Conservation (phyloP, 2,329 filamentous ascomycete species). For the Calonectria montana region DNA sequence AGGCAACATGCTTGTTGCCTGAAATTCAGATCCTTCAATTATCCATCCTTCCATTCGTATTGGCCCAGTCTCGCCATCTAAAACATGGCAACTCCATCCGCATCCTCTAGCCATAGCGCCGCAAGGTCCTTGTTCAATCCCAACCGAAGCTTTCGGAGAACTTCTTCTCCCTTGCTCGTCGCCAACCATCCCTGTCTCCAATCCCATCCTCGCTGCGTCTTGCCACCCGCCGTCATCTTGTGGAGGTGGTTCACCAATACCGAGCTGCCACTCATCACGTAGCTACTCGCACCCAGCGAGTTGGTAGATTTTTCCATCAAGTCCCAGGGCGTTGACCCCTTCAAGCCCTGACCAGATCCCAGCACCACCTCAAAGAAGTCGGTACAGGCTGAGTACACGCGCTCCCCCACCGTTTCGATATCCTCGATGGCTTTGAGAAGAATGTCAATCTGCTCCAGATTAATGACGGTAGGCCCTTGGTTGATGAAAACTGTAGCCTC, state of each 20-base stretch:
- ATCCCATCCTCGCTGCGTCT: conserved; percentile 75
- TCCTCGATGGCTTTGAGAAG: conserved; percentile 85
- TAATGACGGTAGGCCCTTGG: conserved; percentile 65
- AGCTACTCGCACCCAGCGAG: conserved; percentile 69
- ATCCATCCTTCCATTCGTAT: neutral
- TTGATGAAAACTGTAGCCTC: conserved; percentile 84
- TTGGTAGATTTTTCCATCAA: conserved; percentile 70
- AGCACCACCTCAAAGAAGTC: conserved; percentile 83
- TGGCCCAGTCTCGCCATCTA: conserved; percentile 29
- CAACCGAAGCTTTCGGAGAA: conserved; percentile 78
- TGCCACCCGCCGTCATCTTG: conserved; percentile 66
- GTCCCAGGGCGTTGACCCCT: conserved; percentile 72
- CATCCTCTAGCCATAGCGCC: conserved; percentile 74
- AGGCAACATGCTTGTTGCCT: neutral
- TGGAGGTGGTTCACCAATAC: conserved; percentile 74
- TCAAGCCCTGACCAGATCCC: conserved; percentile 72
- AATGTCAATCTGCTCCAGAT: conserved; percentile 77
- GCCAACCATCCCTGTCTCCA: conserved; percentile 82
- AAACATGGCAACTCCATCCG: conserved; percentile 64
- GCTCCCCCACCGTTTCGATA: conserved; percentile 77
- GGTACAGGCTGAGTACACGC: conserved; percentile 79
- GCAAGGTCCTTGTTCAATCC: conserved; percentile 81
- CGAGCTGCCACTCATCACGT: conserved; percentile 79
- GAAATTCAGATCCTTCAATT: neutral
- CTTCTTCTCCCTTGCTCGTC: conserved; percentile 71